Evolutionary conservation across 2,329 filamentous ascomycete species (phyloP).

Genomic region (Emergomyces pasteurianus): DNA sequence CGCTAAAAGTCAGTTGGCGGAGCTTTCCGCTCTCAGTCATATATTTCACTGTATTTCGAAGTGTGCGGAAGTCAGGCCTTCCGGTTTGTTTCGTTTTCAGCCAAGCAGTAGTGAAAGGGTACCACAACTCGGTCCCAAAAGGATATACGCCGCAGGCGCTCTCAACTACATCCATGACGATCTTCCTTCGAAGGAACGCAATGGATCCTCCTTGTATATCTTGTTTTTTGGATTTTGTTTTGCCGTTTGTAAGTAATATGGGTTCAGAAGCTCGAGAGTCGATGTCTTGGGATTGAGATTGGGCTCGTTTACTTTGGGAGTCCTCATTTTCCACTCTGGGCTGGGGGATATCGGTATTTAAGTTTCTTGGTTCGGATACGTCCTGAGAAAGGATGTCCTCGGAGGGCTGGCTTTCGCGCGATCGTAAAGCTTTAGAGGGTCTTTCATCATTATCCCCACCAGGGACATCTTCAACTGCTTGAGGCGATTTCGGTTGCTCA

Average conservation of each 20-base stretch:
- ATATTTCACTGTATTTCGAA: conserved; percentile 39
- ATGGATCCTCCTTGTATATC: conserved; percentile 30
- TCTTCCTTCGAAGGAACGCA: conserved; percentile 34
- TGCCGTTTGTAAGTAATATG: background rate
- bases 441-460: background rate
- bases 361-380: background rate
- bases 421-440: background rate
- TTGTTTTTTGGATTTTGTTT: conserved; percentile 5
- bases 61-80: conserved; percentile 41
- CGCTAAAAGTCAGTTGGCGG: conserved; percentile 41
- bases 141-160: conserved; percentile 45
- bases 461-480: background rate
- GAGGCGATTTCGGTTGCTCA: background rate
- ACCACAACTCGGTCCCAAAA: conserved; percentile 42
- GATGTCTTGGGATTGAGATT: background rate
- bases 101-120: conserved; percentile 45
- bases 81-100: conserved; percentile 32
- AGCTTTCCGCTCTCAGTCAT: conserved; percentile 41
- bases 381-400: no score
- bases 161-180: conserved; percentile 44
- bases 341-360: background rate
- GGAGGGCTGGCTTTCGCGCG: background rate
- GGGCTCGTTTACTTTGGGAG: background rate
- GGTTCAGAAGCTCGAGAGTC: background rate
- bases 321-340: background rate